Base-by-base conservation (phyloP, 2,329 filamentous ascomycete species). In the Cytospora mali region DNA sequence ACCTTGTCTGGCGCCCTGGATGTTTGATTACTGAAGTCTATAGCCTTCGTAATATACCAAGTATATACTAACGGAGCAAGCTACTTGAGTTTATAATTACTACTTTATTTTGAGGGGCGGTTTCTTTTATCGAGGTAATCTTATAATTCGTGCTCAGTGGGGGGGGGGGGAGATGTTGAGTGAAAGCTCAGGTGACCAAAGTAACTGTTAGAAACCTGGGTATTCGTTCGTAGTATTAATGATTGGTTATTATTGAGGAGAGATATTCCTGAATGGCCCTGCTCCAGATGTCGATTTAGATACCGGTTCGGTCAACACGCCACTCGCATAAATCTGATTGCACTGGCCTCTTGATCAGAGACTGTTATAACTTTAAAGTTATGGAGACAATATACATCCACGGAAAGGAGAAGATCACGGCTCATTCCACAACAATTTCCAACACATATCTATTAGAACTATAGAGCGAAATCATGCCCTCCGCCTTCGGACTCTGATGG, bases 401-500 rank as follows among this genome's bases (percentile, higher is more conserved):
- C 35, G 16, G 16, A n/a, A 42, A 42, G 35, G 16, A 42, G 16
- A 42, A 42, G 16, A 42, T 42, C 35, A 42, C 35, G 16, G 5
- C 16, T 33, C 16, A 18, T 42, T 42, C 35, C 35, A 42, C 35
- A n/a, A n/a, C 11, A 42, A 3, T 9, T n/a, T 7, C 35, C 35
- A 42, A 42, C 16, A 42, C 16, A 42, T 42, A 42, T 42, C 16
- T 42, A 42, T 6, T 18, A 42, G 35, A 42, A 6, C 18, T n/a
- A 42, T 42, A 42, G 16, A 16, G 16, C 4, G 35, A n/a, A 42
- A 42, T 42, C 35, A 23, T 29, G n/a, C 29, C 51, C 23, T 53
- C n/a, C 51, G 29, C 51, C 23, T 53, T 23, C 51, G 51, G 18
- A 53, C 51, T 29, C 33, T 53, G 29, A 53, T 53, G n/a, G 51